Evolutionary conservation across 768 basidiomycete genomes (phyloP).

Genomic region (Boletus speciosus): DNA sequence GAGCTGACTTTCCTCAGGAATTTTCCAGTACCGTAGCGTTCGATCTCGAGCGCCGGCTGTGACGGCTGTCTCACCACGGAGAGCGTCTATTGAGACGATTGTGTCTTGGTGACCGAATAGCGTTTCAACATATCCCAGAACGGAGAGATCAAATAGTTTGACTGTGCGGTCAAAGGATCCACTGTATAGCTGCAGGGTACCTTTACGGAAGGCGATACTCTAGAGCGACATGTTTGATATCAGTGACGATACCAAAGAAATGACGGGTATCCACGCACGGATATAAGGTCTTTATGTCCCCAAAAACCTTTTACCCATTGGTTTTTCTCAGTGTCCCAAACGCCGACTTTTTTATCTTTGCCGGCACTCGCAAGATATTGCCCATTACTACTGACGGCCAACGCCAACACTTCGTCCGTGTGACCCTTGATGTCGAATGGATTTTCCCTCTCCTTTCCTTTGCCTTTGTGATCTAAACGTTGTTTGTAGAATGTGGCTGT

Average conservation of each 20-base stretch:
- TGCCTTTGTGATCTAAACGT: conserved; percentile 45
- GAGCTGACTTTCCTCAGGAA: conserved; percentile 90
- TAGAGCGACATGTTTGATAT: conserved; percentile 25
- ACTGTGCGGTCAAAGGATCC: conserved; percentile 84
- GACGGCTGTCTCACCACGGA: conserved; percentile 80
- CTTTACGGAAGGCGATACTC: conserved; percentile 75
- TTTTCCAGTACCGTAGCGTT: conserved; percentile 94
- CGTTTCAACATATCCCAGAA: conserved; percentile 93
- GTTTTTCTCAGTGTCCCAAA: conserved; percentile 79
- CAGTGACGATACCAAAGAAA: conserved; percentile 31
- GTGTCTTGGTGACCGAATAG: conserved; percentile 96
- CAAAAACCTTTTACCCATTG: conserved; percentile 78
- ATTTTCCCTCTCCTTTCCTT: conserved; percentile 57
- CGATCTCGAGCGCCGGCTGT: conserved; percentile 90
- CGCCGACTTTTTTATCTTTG: conserved; percentile 72
- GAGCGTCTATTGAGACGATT: conserved; percentile 71
- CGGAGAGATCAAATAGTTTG: conserved; percentile 79
- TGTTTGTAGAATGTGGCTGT: conserved; percentile 58
- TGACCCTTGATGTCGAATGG: conserved; percentile 62
- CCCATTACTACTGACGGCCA: conserved; percentile 85
- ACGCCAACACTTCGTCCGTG: conserved; percentile 76
- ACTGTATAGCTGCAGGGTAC: conserved; percentile 64
- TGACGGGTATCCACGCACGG: conserved; percentile 50
- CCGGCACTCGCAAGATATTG: conserved; percentile 85
- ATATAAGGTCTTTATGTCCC: conserved; percentile 71